Evolutionary conservation across 73 alveolate species (phyloP), one percentile per base, ranked within the genome.

Genomic region (Uronychia setigera): DNA sequence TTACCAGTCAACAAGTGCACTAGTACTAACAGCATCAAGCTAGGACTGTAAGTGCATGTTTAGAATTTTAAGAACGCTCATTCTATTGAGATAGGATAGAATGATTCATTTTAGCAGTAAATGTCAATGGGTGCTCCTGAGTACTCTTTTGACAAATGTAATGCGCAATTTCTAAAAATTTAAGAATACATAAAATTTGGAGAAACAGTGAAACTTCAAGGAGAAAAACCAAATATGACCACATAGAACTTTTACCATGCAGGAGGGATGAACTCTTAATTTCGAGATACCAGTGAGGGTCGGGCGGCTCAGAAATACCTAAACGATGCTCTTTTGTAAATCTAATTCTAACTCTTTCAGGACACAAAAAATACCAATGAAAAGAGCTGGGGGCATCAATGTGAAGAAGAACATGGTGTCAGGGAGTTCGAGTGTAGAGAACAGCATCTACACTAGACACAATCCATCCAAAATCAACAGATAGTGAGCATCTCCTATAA

Each of bases 361-460:
- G 67, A 46, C 67, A 19, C 5, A 5, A 46, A 46, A 46, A 46
- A 46, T 46, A 5, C 67, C 67, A 46, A 19, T 46, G n/a, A 46
- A 46, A 19, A 5, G 67, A n/a, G n/a, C n/a, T n/a, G n/a, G n/a
- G 5, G 67, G 67, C 67, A 46, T 46, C 67, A 11, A 46, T 5
- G 67, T 46, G n/a, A 46, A 46, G 67, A 46, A 46, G 19, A 46
- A 46, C 67, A 19, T 46, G 67, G 67, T 19, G n/a, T 19, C 67
- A 46, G 67, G 67, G 67, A 46, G n/a, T n/a, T n/a, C n/a, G n/a
- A n/a, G 67, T 46, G 67, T 46, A 19, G 67, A 46, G 67, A 46
- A 19, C 67, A 46, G 67, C 67, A 46, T 46, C 67, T 46, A 46
- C 19, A 19, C 67, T 19, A 5, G 67, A 19, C 67, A 46, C n/a